Base-by-base conservation (phyloP, 192 early-diverging fungal genomes). In the Spinellus fusiger region DNA sequence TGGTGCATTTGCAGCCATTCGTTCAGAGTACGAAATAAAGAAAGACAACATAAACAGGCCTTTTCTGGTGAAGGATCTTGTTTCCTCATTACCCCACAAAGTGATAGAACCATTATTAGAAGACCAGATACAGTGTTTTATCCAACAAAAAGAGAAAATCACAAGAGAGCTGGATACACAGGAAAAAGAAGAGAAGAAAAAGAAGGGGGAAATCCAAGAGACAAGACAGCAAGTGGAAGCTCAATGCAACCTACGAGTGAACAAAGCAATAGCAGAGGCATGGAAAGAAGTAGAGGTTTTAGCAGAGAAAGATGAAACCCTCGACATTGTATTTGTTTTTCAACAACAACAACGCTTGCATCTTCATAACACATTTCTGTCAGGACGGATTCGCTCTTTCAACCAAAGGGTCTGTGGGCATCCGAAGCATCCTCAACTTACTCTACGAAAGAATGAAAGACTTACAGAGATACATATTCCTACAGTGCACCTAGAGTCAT, bases 1-100 rank as follows among this genome's bases (percentile, higher is more conserved):
- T 22, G 89, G 88, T 10, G 80, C 82, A 5, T 89, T 79, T 74
- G 88, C 75, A 20, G 84, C 83, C 1, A 12, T 90, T 4, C 71
- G 87, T 18, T 68, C 75, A 12, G 86, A 88, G 35, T 46, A 67
- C 25, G 22, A 50, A 31, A 65, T 35, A 4, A 33, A 35, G 32
- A 37, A 23, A 37, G 34, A 26, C 20, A 31, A 1, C 22, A 35
- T 9, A 15, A 33, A 20, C 48, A 28, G 16, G 1, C 20, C 16
- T 61, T 32, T 16, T 33, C 32, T 7, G 4, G 26, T 34, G 2
- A 9, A 51, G 5, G 48, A 61, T n/a, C 29, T 61, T 16, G n/a
- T n/a, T 18, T 6, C 28, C 3, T 26, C 59, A 26, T 31, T 61
- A 3, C 59, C 59, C 1, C 34, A 61, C 32, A 37, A 20, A 26